Evolutionary conservation across 768 basidiomycete species (phyloP).

Genomic region (Lactarius hatsudake): DNA sequence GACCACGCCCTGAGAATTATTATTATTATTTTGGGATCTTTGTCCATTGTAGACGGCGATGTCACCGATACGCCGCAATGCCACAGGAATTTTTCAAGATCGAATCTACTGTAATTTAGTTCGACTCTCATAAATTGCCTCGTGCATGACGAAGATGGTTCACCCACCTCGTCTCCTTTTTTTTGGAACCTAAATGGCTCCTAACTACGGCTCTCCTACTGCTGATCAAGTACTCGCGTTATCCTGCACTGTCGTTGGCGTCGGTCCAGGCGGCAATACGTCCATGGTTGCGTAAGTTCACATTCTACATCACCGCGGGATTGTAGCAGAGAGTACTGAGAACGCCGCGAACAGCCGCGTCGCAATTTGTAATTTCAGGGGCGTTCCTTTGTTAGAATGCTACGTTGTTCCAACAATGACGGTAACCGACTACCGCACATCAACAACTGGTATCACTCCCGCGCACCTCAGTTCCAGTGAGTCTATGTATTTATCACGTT

Average conservation of each 20-base stretch:
- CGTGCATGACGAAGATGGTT: neutral
- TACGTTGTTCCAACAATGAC: conserved; percentile 64
- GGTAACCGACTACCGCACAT: conserved; percentile 72
- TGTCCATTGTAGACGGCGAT: neutral
- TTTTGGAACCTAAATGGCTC: conserved; percentile 26
- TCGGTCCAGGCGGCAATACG: conserved; percentile 77
- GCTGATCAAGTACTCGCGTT: conserved; percentile 53
- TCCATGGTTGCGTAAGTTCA: conserved; percentile 73
- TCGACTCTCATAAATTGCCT: neutral
- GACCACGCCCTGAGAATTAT: conserved; percentile 1
- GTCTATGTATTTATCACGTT: conserved; percentile 20
- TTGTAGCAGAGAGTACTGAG: conserved; percentile 6
- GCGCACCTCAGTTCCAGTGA: conserved; percentile 42
- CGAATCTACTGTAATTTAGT: neutral
- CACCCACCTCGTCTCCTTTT: conserved; percentile 12
- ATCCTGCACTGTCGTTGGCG: conserved; percentile 60
- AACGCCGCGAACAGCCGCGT: conserved; percentile 40
- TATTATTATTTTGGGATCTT: neutral
- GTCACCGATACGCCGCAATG: conserved; percentile 16
- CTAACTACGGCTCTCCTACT: conserved; percentile 31
- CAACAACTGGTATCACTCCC: conserved; percentile 54
- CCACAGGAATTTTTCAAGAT: neutral
- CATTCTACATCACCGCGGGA: conserved; percentile 2
- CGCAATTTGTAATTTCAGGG: conserved; percentile 40
- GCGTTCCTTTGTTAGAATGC: conserved; percentile 57